Evolutionary conservation across 768 basidiomycete species (phyloP).

Genomic region (Leucocoprinus leucothites): DNA sequence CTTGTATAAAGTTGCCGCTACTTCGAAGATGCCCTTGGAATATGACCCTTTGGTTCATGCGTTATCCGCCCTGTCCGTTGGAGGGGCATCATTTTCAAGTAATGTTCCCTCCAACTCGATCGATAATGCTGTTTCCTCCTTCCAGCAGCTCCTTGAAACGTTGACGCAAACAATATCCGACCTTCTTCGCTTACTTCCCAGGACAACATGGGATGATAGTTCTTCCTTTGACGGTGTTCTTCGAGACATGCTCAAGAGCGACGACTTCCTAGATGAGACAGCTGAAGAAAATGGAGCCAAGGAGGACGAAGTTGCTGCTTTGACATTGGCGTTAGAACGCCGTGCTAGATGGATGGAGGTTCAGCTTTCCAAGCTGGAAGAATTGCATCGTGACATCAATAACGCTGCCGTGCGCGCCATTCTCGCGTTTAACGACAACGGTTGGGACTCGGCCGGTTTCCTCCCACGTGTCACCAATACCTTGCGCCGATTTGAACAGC

Average conservation of each 20-base stretch:
- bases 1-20: conserved; percentile 62
- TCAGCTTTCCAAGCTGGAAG: conserved; percentile 84
- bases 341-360: conserved; percentile 95
- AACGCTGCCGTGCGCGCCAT: conserved; percentile 82
- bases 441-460: conserved; percentile 73
- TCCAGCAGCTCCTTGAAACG: conserved; percentile 85
- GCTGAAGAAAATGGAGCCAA: conserved; percentile 61
- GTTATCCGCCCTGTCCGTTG: conserved; percentile 80
- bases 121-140: conserved; percentile 86
- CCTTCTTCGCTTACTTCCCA: conserved; percentile 77
- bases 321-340: conserved; percentile 80
- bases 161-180: conserved; percentile 90
- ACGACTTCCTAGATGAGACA: conserved; percentile 79
- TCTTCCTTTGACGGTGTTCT: conserved; percentile 86
- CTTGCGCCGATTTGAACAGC: conserved; percentile 61
- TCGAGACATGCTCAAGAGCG: conserved; percentile 85
- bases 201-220: conserved; percentile 88
- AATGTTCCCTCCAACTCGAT: conserved; percentile 87
- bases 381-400: conserved; percentile 87
- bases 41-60: conserved; percentile 87
- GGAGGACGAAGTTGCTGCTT: conserved; percentile 82
- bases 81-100: conserved; percentile 79
- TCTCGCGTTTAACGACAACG: conserved; percentile 79
- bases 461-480: conserved; percentile 71
- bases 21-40: conserved; percentile 78